Conservation (phyloP, 73 alveolate species). For the Paramecium primaurelia region DNA sequence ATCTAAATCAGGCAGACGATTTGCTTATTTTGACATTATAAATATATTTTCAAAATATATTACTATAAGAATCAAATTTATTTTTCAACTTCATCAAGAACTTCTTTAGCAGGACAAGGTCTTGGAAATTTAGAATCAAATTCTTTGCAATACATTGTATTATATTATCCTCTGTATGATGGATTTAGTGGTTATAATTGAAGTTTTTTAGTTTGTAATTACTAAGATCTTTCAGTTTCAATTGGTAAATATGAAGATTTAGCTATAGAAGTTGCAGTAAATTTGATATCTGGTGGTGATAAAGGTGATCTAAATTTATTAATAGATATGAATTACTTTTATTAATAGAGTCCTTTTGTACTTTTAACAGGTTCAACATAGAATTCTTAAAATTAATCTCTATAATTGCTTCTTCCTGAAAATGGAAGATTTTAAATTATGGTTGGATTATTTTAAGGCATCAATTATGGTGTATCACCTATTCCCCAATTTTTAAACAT, state of each 20-base stretch:
- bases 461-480: background rate
- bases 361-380: background rate
- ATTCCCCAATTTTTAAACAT: constrained; percentile 30
- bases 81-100: background rate
- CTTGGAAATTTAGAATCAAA: background rate
- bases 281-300: background rate
- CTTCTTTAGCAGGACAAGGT: constrained; percentile 44
- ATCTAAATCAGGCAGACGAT: background rate
- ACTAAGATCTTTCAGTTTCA: background rate
- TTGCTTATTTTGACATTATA: background rate
- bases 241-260: background rate
- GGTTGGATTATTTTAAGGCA: background rate
- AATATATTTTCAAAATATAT: background rate
- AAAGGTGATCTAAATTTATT: background rate
- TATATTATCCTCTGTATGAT: constrained; percentile 15
- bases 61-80: background rate
- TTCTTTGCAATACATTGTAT: background rate
- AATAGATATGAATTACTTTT: background rate
- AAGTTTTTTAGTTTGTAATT: background rate
- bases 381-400: background rate
- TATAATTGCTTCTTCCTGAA: background rate
- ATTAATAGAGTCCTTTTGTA: background rate
- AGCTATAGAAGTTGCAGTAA: background rate
- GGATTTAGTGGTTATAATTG: background rate
- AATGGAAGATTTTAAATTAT: background rate